Conservation (phyloP, 1,284 basidiomycete species). For the Tetrapyrgos nigripes region DNA sequence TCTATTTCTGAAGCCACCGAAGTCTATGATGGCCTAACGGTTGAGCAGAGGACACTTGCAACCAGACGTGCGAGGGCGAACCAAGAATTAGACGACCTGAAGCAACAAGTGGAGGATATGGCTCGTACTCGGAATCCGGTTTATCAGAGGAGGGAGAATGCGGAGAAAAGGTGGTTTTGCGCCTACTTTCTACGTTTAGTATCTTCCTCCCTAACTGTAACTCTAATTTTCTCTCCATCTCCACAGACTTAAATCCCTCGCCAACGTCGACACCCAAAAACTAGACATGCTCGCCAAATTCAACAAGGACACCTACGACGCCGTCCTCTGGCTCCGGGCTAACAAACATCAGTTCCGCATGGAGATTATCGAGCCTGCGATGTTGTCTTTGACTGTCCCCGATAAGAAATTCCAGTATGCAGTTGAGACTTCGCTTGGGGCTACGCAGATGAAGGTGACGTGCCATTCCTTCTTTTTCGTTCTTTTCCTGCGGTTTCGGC, state of each 20-base stretch:
- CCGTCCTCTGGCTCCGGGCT: constrained; percentile 79
- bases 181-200: too few relatives aligned
- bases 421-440: constrained; percentile 79
- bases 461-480: constrained; percentile 16
- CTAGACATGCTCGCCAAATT: constrained; percentile 54
- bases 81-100: constrained; percentile 2
- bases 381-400: constrained; percentile 75
- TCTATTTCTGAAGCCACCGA: not conserved
- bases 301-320: constrained; percentile 67
- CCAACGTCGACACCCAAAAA: constrained; percentile 65
- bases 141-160: not conserved
- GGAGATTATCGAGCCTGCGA: constrained; percentile 87
- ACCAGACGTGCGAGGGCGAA: not conserved
- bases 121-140: not conserved
- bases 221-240: too few relatives aligned
- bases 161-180: not conserved
- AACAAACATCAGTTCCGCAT: constrained; percentile 77
- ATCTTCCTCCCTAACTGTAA: too few relatives aligned
- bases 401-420: constrained; percentile 68
- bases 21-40: not conserved
- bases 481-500: too few relatives aligned
- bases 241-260: constrained; percentile 63
- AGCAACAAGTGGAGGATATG: not conserved
- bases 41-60: not conserved
- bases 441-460: constrained; percentile 68